Percentiles rank a stretch among this genome's conserved stretches.
Conservation (phyloP, 78 protist genomes). For the Anaeramoeba flamelloides region DNA sequence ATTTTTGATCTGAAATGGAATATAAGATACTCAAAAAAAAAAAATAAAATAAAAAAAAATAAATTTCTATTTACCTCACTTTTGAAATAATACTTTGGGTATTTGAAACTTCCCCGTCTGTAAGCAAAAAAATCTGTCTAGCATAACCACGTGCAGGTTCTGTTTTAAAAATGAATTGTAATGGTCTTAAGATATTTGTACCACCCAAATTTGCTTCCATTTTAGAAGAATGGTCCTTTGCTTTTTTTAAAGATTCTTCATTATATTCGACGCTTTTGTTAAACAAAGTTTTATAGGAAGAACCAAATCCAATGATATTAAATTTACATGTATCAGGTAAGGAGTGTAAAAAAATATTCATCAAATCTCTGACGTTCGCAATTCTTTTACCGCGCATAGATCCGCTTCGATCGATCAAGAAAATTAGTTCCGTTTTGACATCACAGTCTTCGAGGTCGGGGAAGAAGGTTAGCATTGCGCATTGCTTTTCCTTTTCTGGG, state of each 20-base stretch:
- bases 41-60: no score
- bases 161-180: conserved; percentile 19
- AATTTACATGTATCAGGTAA: conserved; percentile 23
- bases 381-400: conserved; percentile 39
- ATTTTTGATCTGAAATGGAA: no score
- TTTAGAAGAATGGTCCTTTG: conserved; percentile 11
- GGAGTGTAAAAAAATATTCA: conserved; percentile 17
- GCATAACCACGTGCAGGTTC: conserved; percentile 10
- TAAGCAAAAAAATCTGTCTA: conserved; percentile 29
- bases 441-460: no score
- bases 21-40: no score
- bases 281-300: no score
- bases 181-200: conserved; percentile 34
- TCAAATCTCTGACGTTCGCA: conserved; percentile 27
- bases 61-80: no score
- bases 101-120: conserved; percentile 39
- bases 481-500: no score
- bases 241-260: conserved; percentile 13
- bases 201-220: conserved; percentile 22
- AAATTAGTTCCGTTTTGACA: conserved; percentile 21
- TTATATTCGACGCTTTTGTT: conserved; percentile 5
- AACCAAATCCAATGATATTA: conserved; percentile 27
- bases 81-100: conserved; percentile 19
- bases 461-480: no score
- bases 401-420: conserved; percentile 36